Evolutionary conservation across 208 protist species (phyloP).

Genomic region (Trypanosoma scelopori): DNA sequence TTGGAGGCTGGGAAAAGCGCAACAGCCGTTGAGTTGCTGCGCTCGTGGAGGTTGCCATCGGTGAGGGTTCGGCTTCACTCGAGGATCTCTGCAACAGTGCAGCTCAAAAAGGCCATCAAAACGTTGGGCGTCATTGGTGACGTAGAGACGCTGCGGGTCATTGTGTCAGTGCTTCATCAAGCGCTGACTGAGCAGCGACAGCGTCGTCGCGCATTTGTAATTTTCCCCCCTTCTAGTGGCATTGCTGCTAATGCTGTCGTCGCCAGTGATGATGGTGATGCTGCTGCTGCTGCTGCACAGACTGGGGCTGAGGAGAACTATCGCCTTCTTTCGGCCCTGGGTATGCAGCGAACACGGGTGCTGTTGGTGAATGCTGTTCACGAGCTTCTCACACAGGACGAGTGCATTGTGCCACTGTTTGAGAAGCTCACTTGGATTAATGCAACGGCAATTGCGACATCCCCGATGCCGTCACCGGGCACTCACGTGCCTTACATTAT

Average conservation of each 20-base stretch:
- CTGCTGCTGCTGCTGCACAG: neutral
- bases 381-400: constrained; percentile 24
- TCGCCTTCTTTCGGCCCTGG: constrained; percentile 16
- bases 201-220: neutral
- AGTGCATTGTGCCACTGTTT: constrained; percentile 15
- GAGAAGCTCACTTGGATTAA: constrained; percentile 29
- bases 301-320: neutral
- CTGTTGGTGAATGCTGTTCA: constrained; percentile 21
- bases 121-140: constrained; percentile 28
- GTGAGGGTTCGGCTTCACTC: neutral
- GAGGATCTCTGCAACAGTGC: neutral
- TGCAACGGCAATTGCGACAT: constrained; percentile 10
- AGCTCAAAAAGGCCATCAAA: constrained; percentile 13
- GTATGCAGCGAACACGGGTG: constrained; percentile 17
- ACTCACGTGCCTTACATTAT: constrained; percentile 8
- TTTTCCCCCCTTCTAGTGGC: neutral
- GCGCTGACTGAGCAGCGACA: constrained; percentile 15
- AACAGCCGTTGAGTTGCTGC: constrained; percentile 8
- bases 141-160: constrained; percentile 20
- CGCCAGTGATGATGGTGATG: neutral
- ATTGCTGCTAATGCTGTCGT: too few relatives aligned
- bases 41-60: constrained; percentile 2
- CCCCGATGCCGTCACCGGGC: neutral
- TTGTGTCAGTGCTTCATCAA: constrained; percentile 18
- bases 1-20: constrained; percentile 16